Percentiles rank a stretch among this genome's conserved stretches.
phyloP scores from a whole-genome alignment of 2,329 filamentous ascomycete species.

The Onygena corvina region DNA sequence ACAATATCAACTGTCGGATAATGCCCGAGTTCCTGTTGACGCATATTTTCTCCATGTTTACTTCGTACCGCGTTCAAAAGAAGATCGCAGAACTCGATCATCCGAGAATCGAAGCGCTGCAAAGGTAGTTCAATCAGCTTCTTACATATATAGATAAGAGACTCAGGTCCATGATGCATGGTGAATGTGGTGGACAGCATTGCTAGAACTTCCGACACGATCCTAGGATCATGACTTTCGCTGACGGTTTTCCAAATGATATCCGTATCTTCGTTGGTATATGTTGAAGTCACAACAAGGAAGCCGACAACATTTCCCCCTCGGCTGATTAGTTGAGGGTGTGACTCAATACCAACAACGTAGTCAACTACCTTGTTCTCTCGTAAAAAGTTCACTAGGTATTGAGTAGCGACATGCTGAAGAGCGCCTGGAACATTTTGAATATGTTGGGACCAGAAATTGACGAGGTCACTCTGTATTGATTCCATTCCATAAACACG shows the following conservation, averaged over 20 bases:
- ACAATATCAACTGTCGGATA: slow-evolving; percentile 27
- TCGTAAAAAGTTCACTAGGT: slow-evolving; percentile 58
- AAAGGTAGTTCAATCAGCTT: slow-evolving; percentile 58
- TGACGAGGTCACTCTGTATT: slow-evolving; percentile 60
- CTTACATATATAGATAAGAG: slow-evolving; percentile 54
- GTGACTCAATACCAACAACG: slow-evolving; percentile 78
- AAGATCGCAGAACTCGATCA: slow-evolving; percentile 50
- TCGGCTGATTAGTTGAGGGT: slow-evolving; percentile 74
- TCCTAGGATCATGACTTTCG: slow-evolving; percentile 68
- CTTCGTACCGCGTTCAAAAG: slow-evolving; percentile 42
- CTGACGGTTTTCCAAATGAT: slow-evolving; percentile 73
- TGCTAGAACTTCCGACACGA: slow-evolving; percentile 64
- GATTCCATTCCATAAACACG: slow-evolving; percentile 65
- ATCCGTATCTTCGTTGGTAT: slow-evolving; percentile 60
- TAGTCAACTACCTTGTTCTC: slow-evolving; percentile 67
- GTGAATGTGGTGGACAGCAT: slow-evolving; percentile 47
- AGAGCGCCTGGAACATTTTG: slow-evolving; percentile 33
- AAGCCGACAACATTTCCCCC: slow-evolving; percentile 80
- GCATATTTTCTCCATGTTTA: slow-evolving; percentile 30
- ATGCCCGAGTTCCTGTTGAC: slow-evolving; percentile 17
- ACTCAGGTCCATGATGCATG: slow-evolving; percentile 34
- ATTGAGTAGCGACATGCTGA: slow-evolving; percentile 48
- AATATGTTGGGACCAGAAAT: slow-evolving; percentile 50
- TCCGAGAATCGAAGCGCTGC: slow-evolving; percentile 48
- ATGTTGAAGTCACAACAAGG: slow-evolving; percentile 64